Base-by-base conservation (phyloP, 1,284 basidiomycete species). In the Ustilago xerochloae region DNA sequence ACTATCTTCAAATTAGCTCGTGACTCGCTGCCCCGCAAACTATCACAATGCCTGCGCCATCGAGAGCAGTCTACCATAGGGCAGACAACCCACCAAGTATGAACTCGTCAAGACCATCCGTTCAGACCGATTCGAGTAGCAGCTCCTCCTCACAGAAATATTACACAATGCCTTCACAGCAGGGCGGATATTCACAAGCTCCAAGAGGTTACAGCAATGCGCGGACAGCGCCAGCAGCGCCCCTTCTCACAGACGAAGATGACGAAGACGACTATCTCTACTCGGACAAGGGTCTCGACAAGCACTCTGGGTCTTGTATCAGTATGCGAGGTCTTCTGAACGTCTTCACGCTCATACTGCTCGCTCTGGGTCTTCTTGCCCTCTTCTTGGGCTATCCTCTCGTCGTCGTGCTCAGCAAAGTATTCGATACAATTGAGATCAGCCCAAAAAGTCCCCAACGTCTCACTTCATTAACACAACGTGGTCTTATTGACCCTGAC, bases 351-450 rank as follows among this genome's bases (percentile, higher is more conserved):
- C 68, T 83, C n/a, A 56, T 77, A 39, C 41, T 82, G 2, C 67
- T 84, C 13, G 62, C 69, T 9, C 29, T 70, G 3, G 79, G 64
- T 30, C 57, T 83, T 1, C 53, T 84, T 2, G 78, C 71, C 32
- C 71, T 84, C 20, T 84, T 84, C 53, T 70, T 80, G 8, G 82
- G 81, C 36, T 84, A 84, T 50, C 82, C 82, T 2, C 69, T 84
- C 36, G 49, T 81, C 2, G 74, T 69, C 2, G 69, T 72, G 16
- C 57, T 72, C 24, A 68, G 64, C 70, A 73, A 73, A 33, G 61
- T 67, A 2, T 73, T 73, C n/a, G 64, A 67, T 33, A 55, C 56
- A 6, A 73, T 73, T 49, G 61, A 78, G 16, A 47, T 74, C 22
- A 54, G 20, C 16, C 59, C 66, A 0, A 22, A 59, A 12, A 56